A percentile compares a stretch with the other conserved stretches of the same genome.
These are phyloP conservation scores for Cercospora zeina DNA, from an alignment of 2,329 filamentous ascomycete species.

Conservation along the genomic window DNA sequence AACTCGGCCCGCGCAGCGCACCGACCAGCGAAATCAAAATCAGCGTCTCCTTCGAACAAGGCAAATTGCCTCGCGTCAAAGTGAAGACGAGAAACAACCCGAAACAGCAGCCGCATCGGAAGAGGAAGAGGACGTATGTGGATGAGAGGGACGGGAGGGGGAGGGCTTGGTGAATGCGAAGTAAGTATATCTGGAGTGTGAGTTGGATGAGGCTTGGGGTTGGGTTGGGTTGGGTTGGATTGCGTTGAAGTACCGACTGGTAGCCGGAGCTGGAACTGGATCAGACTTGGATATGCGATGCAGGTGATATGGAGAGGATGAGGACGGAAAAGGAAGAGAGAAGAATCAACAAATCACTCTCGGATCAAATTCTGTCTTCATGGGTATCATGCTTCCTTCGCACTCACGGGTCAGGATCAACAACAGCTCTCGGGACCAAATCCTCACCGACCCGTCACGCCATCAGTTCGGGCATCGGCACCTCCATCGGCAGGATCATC, in stretches of 20 bases:
- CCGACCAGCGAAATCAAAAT: conserved; percentile 37
- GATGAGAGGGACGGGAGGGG: conserved; percentile 54
- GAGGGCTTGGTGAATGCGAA: conserved; percentile 67
- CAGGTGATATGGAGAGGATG: background rate
- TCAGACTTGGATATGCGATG: background rate
- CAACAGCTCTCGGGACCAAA: too few relatives aligned
- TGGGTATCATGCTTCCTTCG: conserved; percentile 54
- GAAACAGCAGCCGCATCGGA: conserved; percentile 21
- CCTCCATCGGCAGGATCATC: conserved; percentile 36
- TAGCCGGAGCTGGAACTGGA: too few relatives aligned
- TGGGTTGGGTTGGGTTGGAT: too few relatives aligned
- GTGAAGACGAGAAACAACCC: conserved; percentile 35
- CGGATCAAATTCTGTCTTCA: background rate
- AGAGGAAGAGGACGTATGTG: conserved; percentile 58
- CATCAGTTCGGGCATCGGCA: conserved; percentile 43
- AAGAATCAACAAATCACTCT: background rate
- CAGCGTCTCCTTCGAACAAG: conserved; percentile 35
- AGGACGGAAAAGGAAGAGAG: background rate
- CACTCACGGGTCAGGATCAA: conserved; percentile 43
- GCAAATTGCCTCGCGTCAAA: conserved; percentile 35
- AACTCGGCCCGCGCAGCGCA: conserved; percentile 32
- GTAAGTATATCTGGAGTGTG: too few relatives aligned
- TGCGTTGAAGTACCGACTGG: too few relatives aligned
- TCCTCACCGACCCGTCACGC: conserved; percentile 45
- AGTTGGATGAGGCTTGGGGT: too few relatives aligned